Evolutionary conservation across 495 filamentous ascomycete species (phyloP).

Genomic region (Saxophila tyrrhenica): DNA sequence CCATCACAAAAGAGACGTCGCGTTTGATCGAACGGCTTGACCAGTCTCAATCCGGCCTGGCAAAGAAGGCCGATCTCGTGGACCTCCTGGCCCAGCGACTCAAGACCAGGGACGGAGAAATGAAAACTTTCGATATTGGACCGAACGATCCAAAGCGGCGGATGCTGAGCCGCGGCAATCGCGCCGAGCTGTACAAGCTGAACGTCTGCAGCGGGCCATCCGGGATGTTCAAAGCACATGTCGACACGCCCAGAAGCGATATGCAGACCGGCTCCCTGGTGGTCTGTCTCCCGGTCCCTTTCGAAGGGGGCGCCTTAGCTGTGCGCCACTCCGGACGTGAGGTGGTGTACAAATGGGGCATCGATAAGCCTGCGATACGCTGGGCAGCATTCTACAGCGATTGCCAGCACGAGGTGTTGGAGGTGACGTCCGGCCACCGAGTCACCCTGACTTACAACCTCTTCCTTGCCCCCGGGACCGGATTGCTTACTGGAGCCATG

Average conservation of each 20-base stretch:
- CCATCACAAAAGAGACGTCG: neutral
- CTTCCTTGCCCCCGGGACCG: conserved; percentile 24
- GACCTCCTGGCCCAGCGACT: neutral
- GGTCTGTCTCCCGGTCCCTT: conserved; percentile 38
- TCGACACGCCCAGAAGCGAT: conserved; percentile 42
- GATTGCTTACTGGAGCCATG: neutral
- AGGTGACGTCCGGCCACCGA: conserved; percentile 40
- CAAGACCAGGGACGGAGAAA: neutral
- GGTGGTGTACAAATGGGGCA: neutral
- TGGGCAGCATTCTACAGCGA: conserved; percentile 56
- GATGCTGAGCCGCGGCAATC: neutral
- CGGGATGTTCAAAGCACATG: conserved; percentile 41
- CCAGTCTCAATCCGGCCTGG: neutral
- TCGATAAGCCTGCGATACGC: conserved; percentile 25
- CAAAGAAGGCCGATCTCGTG: neutral
- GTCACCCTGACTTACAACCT: conserved; percentile 52
- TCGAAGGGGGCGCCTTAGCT: conserved; percentile 33
- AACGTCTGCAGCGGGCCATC: conserved; percentile 46
- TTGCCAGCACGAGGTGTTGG: conserved; percentile 47
- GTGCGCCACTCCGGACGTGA: conserved; percentile 26
- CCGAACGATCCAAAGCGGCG: neutral
- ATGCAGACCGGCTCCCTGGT: conserved; percentile 46
- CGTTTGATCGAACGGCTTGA: neutral
- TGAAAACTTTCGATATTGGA: neutral
- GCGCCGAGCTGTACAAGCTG: conserved; percentile 45